phyloP scores from a whole-genome alignment of 2,329 filamentous ascomycete genomes.

The Fusarium sp. region DNA sequence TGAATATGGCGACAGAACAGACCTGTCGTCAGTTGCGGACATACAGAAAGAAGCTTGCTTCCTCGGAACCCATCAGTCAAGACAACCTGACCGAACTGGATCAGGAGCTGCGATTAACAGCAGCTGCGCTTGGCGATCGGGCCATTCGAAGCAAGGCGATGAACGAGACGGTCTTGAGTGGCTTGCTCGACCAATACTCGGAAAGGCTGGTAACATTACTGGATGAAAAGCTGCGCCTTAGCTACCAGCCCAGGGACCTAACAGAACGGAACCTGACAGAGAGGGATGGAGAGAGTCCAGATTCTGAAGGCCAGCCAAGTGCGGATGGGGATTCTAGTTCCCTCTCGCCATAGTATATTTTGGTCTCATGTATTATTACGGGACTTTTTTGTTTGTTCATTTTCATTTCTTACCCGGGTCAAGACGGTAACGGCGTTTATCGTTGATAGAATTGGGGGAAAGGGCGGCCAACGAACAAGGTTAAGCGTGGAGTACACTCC shows the following conservation, averaged over 20 bases:
- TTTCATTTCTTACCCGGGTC: constrained; percentile 13
- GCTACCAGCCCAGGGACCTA: constrained; percentile 47
- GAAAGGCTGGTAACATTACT: constrained; percentile 76
- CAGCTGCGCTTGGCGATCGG: constrained; percentile 68
- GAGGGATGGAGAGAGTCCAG: constrained; percentile 43
- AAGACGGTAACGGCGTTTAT: constrained; percentile 34
- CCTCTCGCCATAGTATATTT: constrained; percentile 45
- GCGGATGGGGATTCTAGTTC: constrained; percentile 49
- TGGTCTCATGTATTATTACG: constrained; percentile 28
- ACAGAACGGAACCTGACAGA: constrained; percentile 35
- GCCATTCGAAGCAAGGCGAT: constrained; percentile 64
- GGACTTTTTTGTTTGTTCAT: constrained; percentile 8
- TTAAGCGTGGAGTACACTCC: constrained; percentile 28
- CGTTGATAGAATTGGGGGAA: constrained; percentile 23
- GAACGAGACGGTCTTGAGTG: constrained; percentile 68
- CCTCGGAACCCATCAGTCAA: constrained; percentile 65
- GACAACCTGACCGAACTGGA: constrained; percentile 72
- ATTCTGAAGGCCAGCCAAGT: constrained; percentile 47
- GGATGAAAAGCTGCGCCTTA: constrained; percentile 74
- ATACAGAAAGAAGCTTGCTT: constrained; percentile 71
- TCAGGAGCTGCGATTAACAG: constrained; percentile 71
- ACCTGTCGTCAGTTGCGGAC: constrained; percentile 70
- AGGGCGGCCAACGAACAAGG: constrained; percentile 27
- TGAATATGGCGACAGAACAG: constrained; percentile 73
- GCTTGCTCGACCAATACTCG: constrained; percentile 79